phyloP scores from a whole-genome alignment of 768 basidiomycete species.

The Melanogaster broomeanus region DNA sequence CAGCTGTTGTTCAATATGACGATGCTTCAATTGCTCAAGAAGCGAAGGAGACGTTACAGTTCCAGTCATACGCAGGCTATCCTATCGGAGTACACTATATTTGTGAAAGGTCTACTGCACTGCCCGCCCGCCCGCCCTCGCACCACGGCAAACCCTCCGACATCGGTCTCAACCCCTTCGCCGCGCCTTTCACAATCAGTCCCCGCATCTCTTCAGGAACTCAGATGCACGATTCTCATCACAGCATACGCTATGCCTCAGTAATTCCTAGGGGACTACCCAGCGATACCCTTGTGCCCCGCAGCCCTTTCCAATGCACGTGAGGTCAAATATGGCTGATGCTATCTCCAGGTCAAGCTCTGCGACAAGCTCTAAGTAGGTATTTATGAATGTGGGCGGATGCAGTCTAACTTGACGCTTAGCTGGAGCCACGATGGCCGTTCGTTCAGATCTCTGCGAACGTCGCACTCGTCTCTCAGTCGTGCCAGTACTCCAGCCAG shows the following conservation, averaged over 20 bases:
- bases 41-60: constrained; percentile 60
- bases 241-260: constrained; percentile 3
- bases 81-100: constrained; percentile 41
- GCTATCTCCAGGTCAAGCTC: constrained; percentile 35
- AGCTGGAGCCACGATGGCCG: constrained; percentile 34
- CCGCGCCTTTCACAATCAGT: constrained; percentile 29
- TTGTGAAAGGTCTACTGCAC: constrained; percentile 12
- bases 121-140: constrained; percentile 8
- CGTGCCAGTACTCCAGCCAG: constrained; percentile 12
- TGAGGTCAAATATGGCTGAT: constrained; percentile 17
- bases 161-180: constrained; percentile 34
- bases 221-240: constrained; percentile 2
- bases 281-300: constrained; percentile 24
- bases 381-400: not conserved
- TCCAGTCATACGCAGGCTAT: constrained; percentile 60
- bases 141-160: constrained; percentile 19
- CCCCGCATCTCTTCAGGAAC: constrained; percentile 5
- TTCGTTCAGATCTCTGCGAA: constrained; percentile 14
- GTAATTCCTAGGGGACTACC: constrained; percentile 18
- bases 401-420: constrained; percentile 6
- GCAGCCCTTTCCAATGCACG: constrained; percentile 19
- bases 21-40: constrained; percentile 57
- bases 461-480: constrained; percentile 12
- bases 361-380: constrained; percentile 35
- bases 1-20: constrained; percentile 67